Evolutionary conservation across 1,139 yeast species (phyloP), one percentile per base, ranked within the genome.

Genomic region (Saccharomycopsis hybrid): DNA sequence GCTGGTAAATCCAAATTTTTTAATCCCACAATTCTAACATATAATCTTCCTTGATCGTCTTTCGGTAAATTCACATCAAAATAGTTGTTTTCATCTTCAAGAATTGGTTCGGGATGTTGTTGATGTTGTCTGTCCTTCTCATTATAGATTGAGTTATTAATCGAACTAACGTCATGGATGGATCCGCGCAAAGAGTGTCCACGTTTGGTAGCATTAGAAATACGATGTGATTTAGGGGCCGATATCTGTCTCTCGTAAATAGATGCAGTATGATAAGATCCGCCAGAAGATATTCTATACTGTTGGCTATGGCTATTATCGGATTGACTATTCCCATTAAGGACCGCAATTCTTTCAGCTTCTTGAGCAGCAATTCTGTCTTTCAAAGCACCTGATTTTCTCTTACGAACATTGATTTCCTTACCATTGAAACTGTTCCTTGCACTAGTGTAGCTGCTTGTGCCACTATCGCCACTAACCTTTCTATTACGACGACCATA

Each of bases 11-110:
- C 68, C 39, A 89, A 63, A 44, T 77, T 77, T 54, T 74, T 72
- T 49, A 88, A 64, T 0, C 82, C 80, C 50, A 81, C 70, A 28
- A 89, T 73, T 50, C 82, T 72, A 44, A 89, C 71, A 65, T 87
- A 89, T 32, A 89, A 65, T 42, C 88, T 73, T 3, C 97, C 97
- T 52, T 78, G 69, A 63, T 87, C 95, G 39, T 65, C 65, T 41
- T 58, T 57, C 3, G 66, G 62, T 43, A 66, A 54, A 8, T 45
- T 50, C 4, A 51, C 56, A 25, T 44, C 50, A 42, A 32, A 42
- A 13, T 30, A 37, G 29, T 48, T 43, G n/a, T 31, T 28, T 7
- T 48, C 47, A 29, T 50, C 53, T 31, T 43, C 43, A 24, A 50
- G 28, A 28, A 40, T 43, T 30, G 53, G 46, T 37, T 50, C 48